Base-by-base conservation (phyloP, 192 early-diverging fungal species). In the Backusella australiensis region DNA sequence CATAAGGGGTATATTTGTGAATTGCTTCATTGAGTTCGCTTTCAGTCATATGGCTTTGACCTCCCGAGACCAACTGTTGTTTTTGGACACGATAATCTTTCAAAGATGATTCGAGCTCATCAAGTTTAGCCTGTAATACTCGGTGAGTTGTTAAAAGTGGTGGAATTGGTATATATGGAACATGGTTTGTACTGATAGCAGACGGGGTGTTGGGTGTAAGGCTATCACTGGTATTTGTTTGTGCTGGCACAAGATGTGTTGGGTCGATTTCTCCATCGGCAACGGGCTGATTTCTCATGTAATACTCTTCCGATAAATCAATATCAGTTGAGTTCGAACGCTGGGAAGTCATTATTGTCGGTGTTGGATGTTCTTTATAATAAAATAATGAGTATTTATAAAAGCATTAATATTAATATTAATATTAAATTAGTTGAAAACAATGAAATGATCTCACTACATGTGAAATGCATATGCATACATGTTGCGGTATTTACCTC, bases 101-200 rank as follows among this genome's bases (percentile, higher is more conserved):
- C 8, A 86, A 38, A 44, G 69, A 71, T 11, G 53, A 74, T 46
- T 84, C 82, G 0, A 81, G 77, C 32, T 82, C 81, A 29, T 75
- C 69, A 26, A 89, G 67, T 69, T 88, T 85, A 66, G 82, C 79
- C 56, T 86, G 81, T 36, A 88, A 74, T 35, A 78, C 77, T 5
- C 84, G 75, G 72, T 89, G 84, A 3, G 81, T 82, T 2, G 86
- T 84, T 44, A 86, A 53, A 11, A 89, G 78, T 53, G 87, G 87
- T 29, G 87, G 84, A 1, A 83, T 78, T 17, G 87, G 87, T 41
- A 89, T 89, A 39, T 82, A 68, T 0, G 87, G 87, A 26, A 89
- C 77, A 73, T 89, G 84, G 74, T 89, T 82, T 69, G 87, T 83
- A 14, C 69, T 76, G 39, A 79, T 80, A 34, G 73, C 36, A 67